Base-by-base conservation (phyloP, 768 basidiomycete species). In the Sporobolomyces pararoseus region DNA sequence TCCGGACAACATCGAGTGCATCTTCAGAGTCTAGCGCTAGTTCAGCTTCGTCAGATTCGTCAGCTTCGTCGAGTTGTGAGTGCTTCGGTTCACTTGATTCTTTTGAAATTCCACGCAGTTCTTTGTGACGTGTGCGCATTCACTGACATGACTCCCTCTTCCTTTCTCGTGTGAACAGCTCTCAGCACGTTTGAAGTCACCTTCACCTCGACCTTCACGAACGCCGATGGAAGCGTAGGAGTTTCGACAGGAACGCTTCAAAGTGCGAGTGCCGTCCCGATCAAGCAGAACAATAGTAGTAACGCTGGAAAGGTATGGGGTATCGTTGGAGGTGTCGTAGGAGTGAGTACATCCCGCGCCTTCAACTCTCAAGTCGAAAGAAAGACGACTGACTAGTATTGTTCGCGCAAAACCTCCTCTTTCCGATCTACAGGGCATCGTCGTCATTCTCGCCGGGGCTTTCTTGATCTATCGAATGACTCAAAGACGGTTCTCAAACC, bases 311-410 rank as follows among this genome's bases (percentile, higher is more conserved):
- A 67, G 47, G 63, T 68, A 1, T 73, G 72, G 72, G 72, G 72
- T 4, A 73, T 73, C 49, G 59, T 70, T 12, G 72, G 72, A 16
- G 72, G 72, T 12, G 72, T 73, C 37, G 72, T 73, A n/a, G 72
- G 72, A 17, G 69, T 68, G 47, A 54, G 67, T 63, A n/a, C n/a
- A n/a, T n/a, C 3, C 25, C 21, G 50, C 7, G 7, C 25, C 21
- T 23, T 7, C 46, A 47, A 7, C 46, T 52, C 50, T 27, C 47
- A 16, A 19, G n/a, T 19, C 31, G 54, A 55, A 32, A n/a, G n/a
- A n/a, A n/a, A n/a, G n/a, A n/a, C n/a, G n/a, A n/a, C n/a, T n/a
- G n/a, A n/a, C n/a, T n/a, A n/a, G n/a, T n/a, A n/a, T n/a, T n/a
- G n/a, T n/a, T n/a, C n/a, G n/a, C n/a, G n/a, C 35, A 7, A 58